Percentiles rank a stretch among this genome's conserved stretches.
Conservation (phyloP, 2,329 filamentous ascomycete genomes). For the Colletotrichum costaricense region DNA sequence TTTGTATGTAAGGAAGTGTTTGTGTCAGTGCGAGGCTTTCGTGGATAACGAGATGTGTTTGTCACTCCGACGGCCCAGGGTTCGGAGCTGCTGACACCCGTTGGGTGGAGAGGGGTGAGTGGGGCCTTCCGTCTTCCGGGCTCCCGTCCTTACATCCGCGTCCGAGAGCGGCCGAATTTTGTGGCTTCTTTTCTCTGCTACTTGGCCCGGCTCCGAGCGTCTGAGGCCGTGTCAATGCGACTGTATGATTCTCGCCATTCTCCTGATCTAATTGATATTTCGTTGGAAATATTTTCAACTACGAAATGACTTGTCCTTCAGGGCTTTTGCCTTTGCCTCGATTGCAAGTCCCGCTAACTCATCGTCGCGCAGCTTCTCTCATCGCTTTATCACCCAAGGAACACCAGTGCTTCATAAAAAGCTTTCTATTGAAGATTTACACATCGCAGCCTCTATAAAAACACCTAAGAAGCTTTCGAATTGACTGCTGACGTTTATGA, state of each 20-base stretch:
- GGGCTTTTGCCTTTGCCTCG: not conserved
- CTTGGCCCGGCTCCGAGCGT: not conserved
- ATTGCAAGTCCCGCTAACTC: not conserved
- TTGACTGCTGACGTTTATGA: not conserved
- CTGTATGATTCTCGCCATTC: not conserved
- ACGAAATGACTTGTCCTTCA: not conserved
- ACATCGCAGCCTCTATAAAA: not conserved
- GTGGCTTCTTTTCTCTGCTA: not conserved
- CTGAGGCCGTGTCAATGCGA: not conserved
- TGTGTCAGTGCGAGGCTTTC: not conserved
- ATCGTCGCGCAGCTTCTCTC: not conserved
- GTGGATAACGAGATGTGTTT: not conserved
- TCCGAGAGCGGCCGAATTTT: conserved; percentile 3
- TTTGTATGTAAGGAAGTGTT: not conserved
- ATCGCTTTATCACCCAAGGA: not conserved
- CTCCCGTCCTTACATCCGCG: conserved; percentile 18
- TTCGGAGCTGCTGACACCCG: conserved; percentile 9
- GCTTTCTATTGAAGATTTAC: not conserved
- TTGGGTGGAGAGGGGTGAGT: conserved; percentile 2
- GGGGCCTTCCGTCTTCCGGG: conserved; percentile 25
- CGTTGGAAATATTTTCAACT: not conserved
- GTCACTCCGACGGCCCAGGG: not conserved
- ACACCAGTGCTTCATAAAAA: not conserved
- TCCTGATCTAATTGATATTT: not conserved
- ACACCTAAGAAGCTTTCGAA: not conserved